Base-by-base conservation (phyloP, 2,329 filamentous ascomycete genomes). In the Nigrospora sphaerica region DNA sequence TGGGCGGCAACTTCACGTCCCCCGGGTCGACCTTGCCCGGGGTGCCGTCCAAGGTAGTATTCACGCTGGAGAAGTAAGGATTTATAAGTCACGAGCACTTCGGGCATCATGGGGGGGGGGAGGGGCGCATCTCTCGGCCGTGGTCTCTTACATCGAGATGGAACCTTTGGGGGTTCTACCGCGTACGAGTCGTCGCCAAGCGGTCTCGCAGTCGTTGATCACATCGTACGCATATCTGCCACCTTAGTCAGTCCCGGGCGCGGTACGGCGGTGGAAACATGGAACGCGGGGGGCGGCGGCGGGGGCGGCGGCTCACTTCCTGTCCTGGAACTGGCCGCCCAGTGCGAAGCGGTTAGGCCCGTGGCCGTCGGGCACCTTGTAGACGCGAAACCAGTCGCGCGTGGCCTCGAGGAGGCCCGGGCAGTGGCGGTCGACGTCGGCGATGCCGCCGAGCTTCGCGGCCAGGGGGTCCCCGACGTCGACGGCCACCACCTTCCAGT, bases 381-480 rank as follows among this genome's bases (percentile, higher is more conserved):
- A 96, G 81, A 96, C 95, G 70, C 91, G 88, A 88, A 96, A 96
- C 91, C 91, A 96, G 78, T 96, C 91, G 67, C 96, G 96, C 66
- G 90, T 95, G 65, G 91, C 91, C 57, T 91, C 86, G 68, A 96
- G 80, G 49, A 96, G 87, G 61, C 91, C 91, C 50, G 91, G 91
- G 48, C 96, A 83, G 77, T 95, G 90, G 64, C 90, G 84, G 81
- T 96, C 91, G 59, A 96, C 91, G 65, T 96, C 91, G 80, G 95
- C 91, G 55, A 95, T 84, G 69, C 95, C 90, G 74, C 95, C 90
- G 67, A 96, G 85, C 81, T 95, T 95, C 65, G 86, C 74, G 47
- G 91, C 91, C 54, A 96, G 80, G 58, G 91, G 90, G 75, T 96
- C 91, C 74, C 95, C 93, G 70, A 95, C 74, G 69, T 96, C 91